Evolutionary conservation across 1,284 basidiomycete genomes (phyloP).

Genomic region (Ustilago trichophora): DNA sequence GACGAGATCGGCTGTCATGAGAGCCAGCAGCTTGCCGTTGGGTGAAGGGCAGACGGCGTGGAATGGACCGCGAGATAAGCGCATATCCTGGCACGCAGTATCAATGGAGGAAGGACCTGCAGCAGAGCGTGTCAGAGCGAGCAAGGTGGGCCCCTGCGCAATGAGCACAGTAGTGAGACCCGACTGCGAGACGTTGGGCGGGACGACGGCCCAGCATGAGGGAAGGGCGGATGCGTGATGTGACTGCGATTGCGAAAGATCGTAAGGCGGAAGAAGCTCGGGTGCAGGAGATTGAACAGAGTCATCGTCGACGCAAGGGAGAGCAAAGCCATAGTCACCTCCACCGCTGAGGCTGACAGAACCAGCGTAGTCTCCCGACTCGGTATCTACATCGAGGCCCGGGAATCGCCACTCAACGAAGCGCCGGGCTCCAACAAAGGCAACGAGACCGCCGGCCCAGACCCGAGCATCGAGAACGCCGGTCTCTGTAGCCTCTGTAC

Average conservation of each 20-base stretch:
- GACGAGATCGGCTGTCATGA: slow-evolving; percentile 77
- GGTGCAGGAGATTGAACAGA: slow-evolving; percentile 7
- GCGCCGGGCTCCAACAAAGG: slow-evolving; percentile 78
- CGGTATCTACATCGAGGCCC: slow-evolving; percentile 73
- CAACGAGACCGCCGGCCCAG: slow-evolving; percentile 86
- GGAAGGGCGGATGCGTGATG: slow-evolving; percentile 4
- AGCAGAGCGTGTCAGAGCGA: slow-evolving; percentile 41
- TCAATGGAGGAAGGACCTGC: slow-evolving; percentile 41
- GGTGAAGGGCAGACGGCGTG: slow-evolving; percentile 85
- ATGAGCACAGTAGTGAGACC: slow-evolving; percentile 43
- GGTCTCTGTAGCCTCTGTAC: slow-evolving; percentile 82
- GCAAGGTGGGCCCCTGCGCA: slow-evolving; percentile 30
- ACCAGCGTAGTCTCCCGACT: slow-evolving; percentile 28
- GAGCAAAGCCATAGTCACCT: slow-evolving; percentile 34
- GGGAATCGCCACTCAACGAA: slow-evolving; percentile 78
- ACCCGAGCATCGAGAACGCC: slow-evolving; percentile 84
- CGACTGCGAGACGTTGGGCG: slow-evolving; percentile 28
- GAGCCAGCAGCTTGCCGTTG: slow-evolving; percentile 88
- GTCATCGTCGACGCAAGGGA: slow-evolving; percentile 37
- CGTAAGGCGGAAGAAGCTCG: slow-evolving; percentile 28
- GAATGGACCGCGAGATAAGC: slow-evolving; percentile 88
- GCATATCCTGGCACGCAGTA: slow-evolving; percentile 64
- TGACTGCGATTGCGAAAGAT: slow-evolving; percentile 4
- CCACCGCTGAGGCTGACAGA: slow-evolving; percentile 23
- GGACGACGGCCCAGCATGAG: slow-evolving; percentile 45